Conservation (phyloP, 176 grass and related monocot species). For the Hordeum marinum region DNA sequence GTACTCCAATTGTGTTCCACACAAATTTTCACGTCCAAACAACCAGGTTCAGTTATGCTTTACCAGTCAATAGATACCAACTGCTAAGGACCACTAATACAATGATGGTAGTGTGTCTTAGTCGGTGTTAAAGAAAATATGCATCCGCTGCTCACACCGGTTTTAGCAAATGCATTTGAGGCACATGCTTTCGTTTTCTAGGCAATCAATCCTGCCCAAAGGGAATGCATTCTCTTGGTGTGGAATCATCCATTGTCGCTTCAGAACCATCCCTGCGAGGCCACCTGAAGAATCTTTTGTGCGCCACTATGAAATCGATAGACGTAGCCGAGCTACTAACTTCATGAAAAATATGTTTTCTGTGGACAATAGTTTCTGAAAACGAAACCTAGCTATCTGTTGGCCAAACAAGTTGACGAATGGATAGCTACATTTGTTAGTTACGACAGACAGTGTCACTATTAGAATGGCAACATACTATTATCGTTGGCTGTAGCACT, state of each 20-base stretch:
- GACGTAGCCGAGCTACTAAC: neutral
- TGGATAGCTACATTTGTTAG: neutral
- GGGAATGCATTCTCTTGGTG: neutral
- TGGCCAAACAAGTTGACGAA: neutral
- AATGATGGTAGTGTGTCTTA: neutral
- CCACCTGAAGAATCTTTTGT: neutral
- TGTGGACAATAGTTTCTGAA: neutral
- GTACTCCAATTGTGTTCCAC: no score
- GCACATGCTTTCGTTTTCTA: no score
- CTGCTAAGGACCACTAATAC: neutral
- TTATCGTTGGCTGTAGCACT: neutral
- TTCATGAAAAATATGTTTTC: neutral
- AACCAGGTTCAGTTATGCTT: neutral
- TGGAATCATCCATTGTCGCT: neutral
- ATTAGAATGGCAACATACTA: neutral
- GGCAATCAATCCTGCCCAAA: neutral
- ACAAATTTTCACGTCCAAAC: no score
- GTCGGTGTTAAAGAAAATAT: neutral
- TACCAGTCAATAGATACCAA: neutral
- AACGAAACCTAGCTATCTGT: neutral
- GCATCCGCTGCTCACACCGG: neutral
- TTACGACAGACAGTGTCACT: neutral
- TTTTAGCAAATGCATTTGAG: neutral
- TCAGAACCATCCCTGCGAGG: neutral
- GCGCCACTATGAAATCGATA: neutral